A percentile compares a stretch with the other conserved stretches of the same genome.
Conservation (phyloP, 352 stramenopile genomes). For the Pythium pyrilobum region DNA sequence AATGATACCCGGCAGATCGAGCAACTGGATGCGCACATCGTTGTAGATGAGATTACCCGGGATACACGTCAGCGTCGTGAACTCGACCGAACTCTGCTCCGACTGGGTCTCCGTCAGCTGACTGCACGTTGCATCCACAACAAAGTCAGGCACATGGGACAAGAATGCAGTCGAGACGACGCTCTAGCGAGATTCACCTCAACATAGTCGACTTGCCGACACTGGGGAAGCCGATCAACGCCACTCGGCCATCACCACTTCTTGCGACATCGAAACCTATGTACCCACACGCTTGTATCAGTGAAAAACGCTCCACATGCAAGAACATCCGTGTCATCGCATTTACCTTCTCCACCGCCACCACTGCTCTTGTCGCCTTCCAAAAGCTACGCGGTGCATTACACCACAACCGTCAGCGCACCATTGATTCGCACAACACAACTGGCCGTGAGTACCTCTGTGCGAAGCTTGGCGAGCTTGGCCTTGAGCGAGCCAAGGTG, state of each 20-base stretch:
- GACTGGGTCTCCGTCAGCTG: slow-evolving; percentile 96
- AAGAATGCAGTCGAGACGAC: too few relatives aligned
- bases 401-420: not conserved
- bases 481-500: slow-evolving; percentile 96
- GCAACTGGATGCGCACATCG: slow-evolving; percentile 95
- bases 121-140: slow-evolving; percentile 23
- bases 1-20: slow-evolving; percentile 99
- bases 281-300: too few relatives aligned
- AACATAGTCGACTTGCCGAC: slow-evolving; percentile 87
- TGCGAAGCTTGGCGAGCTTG: slow-evolving; percentile 98
- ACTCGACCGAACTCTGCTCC: slow-evolving; percentile 96
- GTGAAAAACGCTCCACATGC: too few relatives aligned
- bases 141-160: too few relatives aligned
- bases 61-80: slow-evolving; percentile 98
- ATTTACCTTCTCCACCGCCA: slow-evolving; percentile 69
- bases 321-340: too few relatives aligned
- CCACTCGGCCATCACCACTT: slow-evolving; percentile 96
- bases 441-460: slow-evolving; percentile 61
- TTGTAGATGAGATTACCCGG: slow-evolving; percentile 96
- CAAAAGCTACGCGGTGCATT: slow-evolving; percentile 41
- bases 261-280: slow-evolving; percentile 93
- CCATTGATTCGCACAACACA: not conserved
- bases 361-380: slow-evolving; percentile 74
- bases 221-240: slow-evolving; percentile 94
- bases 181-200: slow-evolving; percentile 49